Percentiles rank a stretch among this genome's conserved stretches.
Evolutionary conservation across 2,329 filamentous ascomycete genomes (phyloP).

Genomic region (Trichoderma sp.): DNA sequence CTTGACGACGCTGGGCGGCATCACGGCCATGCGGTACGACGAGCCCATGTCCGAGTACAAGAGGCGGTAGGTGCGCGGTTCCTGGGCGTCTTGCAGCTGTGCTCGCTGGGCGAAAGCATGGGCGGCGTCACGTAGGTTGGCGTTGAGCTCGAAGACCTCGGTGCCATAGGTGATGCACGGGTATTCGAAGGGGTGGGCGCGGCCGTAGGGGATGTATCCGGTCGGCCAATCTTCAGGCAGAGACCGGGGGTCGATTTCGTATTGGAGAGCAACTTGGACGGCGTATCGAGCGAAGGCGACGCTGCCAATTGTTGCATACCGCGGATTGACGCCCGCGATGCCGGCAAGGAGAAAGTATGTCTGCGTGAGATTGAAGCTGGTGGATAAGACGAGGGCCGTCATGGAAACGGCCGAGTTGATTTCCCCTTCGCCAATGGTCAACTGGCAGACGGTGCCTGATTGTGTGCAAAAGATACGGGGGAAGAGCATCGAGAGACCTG

Average conservation of each 20-base stretch:
- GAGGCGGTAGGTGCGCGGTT: slow-evolving; percentile 51
- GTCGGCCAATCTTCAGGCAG: slow-evolving; percentile 62
- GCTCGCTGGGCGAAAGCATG: slow-evolving; percentile 49
- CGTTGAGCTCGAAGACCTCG: slow-evolving; percentile 66
- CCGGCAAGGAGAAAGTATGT: slow-evolving; percentile 72
- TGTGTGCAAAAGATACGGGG: slow-evolving; percentile 62
- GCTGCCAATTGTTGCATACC: slow-evolving; percentile 60
- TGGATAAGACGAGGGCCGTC: slow-evolving; percentile 59
- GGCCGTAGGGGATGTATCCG: slow-evolving; percentile 66
- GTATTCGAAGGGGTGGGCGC: slow-evolving; percentile 51
- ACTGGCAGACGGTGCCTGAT: slow-evolving; percentile 61
- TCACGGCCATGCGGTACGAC: slow-evolving; percentile 41
- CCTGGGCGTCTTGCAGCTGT: slow-evolving; percentile 48
- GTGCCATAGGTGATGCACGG: slow-evolving; percentile 62
- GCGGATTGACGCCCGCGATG: slow-evolving; percentile 72
- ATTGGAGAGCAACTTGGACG: slow-evolving; percentile 71
- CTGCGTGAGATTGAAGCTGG: slow-evolving; percentile 58
- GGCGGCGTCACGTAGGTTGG: slow-evolving; percentile 52
- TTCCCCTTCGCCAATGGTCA: slow-evolving; percentile 65
- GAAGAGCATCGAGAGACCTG: slow-evolving; percentile 63
- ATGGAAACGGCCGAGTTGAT: slow-evolving; percentile 72
- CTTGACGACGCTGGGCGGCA: slow-evolving; percentile 53
- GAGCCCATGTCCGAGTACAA: slow-evolving; percentile 46
- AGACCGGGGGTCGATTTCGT: slow-evolving; percentile 70
- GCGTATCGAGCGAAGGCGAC: slow-evolving; percentile 68